Conservation (phyloP, 352 stramenopile genomes). For the Pythium rhizo-oryzae region DNA sequence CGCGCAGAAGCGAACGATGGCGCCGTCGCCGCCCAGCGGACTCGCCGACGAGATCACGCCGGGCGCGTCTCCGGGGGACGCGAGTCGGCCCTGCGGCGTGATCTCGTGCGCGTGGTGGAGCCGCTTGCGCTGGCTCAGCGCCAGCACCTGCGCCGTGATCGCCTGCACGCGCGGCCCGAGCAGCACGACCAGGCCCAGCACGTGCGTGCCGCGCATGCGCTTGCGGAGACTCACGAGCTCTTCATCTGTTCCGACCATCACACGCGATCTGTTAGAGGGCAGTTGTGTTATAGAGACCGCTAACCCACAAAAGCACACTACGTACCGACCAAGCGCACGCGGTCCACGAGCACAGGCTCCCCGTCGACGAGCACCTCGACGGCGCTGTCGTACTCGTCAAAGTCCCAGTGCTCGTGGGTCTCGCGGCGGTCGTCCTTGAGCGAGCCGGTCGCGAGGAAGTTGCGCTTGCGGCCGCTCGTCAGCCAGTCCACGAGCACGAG, state of each 20-base stretch:
- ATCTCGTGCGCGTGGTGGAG: slow-evolving; percentile 73
- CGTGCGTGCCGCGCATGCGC: slow-evolving; percentile 77
- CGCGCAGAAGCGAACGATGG: slow-evolving; percentile 78
- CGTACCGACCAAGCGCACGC: slow-evolving; percentile 64
- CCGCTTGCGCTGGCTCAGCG: slow-evolving; percentile 72
- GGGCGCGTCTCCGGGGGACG: slow-evolving; percentile 42
- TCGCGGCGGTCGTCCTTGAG: slow-evolving; percentile 64
- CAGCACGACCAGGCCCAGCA: slow-evolving; percentile 74
- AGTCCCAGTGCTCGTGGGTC: slow-evolving; percentile 80
- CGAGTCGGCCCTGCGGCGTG: slow-evolving; percentile 68
- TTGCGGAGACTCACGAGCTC: slow-evolving; percentile 62
- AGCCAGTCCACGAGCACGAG: slow-evolving; percentile 87
- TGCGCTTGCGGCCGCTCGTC: slow-evolving; percentile 83
- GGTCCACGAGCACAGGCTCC: slow-evolving; percentile 62
- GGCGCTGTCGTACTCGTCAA: slow-evolving; percentile 72
- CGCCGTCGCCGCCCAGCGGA: slow-evolving; percentile 52
- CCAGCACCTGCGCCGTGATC: slow-evolving; percentile 60
- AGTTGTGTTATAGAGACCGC: too few species aligned
- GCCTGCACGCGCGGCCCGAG: slow-evolving; percentile 54
- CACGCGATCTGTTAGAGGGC: not conserved
- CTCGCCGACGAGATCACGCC: slow-evolving; percentile 78
- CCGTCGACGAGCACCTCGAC: slow-evolving; percentile 61
- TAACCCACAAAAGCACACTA: not conserved
- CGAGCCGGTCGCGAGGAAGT: slow-evolving; percentile 64
- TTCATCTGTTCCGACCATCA: slow-evolving; percentile 49